phyloP scores from a whole-genome alignment of 441 rosid genomes.

The Erodium texanum region DNA sequence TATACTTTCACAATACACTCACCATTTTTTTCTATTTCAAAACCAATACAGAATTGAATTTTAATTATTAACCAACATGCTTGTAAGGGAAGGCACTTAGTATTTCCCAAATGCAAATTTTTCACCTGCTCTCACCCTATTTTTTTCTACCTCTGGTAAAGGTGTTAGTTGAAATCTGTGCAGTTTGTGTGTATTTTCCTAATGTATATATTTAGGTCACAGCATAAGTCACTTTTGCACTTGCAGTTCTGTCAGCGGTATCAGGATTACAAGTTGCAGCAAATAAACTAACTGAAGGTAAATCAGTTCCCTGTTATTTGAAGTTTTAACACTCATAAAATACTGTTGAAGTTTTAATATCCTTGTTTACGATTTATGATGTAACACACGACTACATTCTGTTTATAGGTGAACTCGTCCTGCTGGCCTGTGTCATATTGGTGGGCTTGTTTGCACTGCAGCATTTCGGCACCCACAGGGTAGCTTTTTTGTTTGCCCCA shows the following conservation, averaged over 20 bases:
- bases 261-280: slow-evolving; percentile 60
- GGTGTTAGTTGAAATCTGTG: not conserved
- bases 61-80: not conserved
- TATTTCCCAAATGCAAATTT: not conserved
- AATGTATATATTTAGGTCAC: slow-evolving; percentile 5
- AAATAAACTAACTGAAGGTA: slow-evolving; percentile 47
- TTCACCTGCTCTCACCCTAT: not conserved
- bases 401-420: slow-evolving; percentile 43
- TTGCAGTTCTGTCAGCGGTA: slow-evolving; percentile 76
- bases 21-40: not conserved
- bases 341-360: not conserved
- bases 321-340: not conserved
- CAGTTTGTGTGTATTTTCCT: not conserved
- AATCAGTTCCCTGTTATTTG: slow-evolving; percentile 9
- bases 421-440: slow-evolving; percentile 75
- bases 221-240: slow-evolving; percentile 13
- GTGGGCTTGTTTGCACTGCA: slow-evolving; percentile 90
- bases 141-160: not conserved
- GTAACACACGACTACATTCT: not conserved
- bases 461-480: slow-evolving; percentile 77
- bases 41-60: not conserved
- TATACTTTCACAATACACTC: not conserved
- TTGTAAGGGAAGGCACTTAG: not conserved
- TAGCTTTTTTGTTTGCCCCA: slow-evolving; percentile 86
- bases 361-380: not conserved